These are phyloP conservation scores for Cutaneotrichosporon sp. DNA, from an alignment of 1,284 basidiomycete genomes.

Conservation along the genomic window DNA sequence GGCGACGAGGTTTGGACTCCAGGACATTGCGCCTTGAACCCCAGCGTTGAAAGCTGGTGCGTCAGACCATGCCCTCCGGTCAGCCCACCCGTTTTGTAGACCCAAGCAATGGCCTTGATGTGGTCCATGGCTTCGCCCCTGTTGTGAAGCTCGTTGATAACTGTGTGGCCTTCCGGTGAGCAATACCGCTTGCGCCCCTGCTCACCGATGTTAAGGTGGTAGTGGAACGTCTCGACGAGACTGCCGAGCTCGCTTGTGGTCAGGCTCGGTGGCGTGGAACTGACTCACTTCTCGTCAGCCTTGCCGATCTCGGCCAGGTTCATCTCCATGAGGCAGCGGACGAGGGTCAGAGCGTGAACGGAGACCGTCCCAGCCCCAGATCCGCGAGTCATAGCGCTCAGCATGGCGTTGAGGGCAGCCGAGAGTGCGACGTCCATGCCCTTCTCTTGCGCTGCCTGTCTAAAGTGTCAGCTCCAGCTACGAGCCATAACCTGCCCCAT, in stretches of 20 bases:
- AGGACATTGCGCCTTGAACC: conserved; percentile 7
- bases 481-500: conserved; percentile 17
- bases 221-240: conserved; percentile 3
- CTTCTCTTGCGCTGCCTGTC: conserved; percentile 15
- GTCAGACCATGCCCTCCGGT: background rate
- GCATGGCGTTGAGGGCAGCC: background rate
- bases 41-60: conserved; percentile 16
- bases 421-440: conserved; percentile 4
- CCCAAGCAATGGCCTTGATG: conserved; percentile 19
- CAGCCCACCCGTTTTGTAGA: conserved; percentile 19
- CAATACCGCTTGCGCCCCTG: background rate
- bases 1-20: background rate
- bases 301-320: conserved; percentile 6
- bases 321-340: conserved; percentile 17
- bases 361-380: background rate
- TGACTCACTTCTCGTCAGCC: conserved; percentile 2
- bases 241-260: background rate
- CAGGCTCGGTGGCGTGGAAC: background rate
- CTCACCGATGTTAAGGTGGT: conserved; percentile 7
- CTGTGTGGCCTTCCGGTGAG: background rate
- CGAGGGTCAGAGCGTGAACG: conserved; percentile 6
- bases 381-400: background rate
- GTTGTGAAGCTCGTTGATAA: conserved; percentile 6
- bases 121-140: conserved; percentile 3
- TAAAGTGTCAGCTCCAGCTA: background rate